phyloP scores from a whole-genome alignment of 768 basidiomycete genomes.

The Cyathus striatus region DNA sequence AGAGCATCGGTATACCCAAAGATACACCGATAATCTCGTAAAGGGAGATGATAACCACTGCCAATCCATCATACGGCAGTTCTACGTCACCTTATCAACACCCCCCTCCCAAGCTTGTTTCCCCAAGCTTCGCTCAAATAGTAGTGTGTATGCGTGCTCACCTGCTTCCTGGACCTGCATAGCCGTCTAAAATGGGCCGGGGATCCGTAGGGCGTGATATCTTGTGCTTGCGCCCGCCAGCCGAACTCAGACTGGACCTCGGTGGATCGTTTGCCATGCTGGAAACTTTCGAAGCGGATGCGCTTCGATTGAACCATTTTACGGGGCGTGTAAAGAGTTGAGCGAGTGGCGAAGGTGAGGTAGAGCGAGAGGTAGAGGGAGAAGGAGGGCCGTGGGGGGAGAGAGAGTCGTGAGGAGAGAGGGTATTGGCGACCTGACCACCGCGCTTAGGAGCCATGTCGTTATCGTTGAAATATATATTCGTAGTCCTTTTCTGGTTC shows the following conservation, averaged over 20 bases:
- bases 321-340: conserved; percentile 63
- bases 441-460: conserved; percentile 49
- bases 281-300: conserved; percentile 44
- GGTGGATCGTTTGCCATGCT: conserved; percentile 37
- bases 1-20: too few relatives aligned
- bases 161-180: conserved; percentile 45
- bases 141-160: too few relatives aligned
- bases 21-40: too few relatives aligned
- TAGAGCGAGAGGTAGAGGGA: conserved; percentile 46
- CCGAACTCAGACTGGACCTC: conserved; percentile 36
- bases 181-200: conserved; percentile 63
- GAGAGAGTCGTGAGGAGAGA: conserved; percentile 15
- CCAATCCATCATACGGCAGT: too few relatives aligned
- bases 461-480: conserved; percentile 1
- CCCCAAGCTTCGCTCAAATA: too few relatives aligned
- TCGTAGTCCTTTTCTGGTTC: not conserved
- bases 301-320: conserved; percentile 67
- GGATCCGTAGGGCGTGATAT: conserved; percentile 85
- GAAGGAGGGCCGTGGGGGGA: conserved; percentile 19
- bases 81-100: too few relatives aligned
- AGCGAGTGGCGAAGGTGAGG: conserved; percentile 62
- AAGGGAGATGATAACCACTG: too few relatives aligned
- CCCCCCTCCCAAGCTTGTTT: too few relatives aligned
- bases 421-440: conserved; percentile 28
- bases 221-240: conserved; percentile 55